A percentile compares a stretch with the other conserved stretches of the same genome.
These are phyloP conservation scores for Pythium utonaiense DNA, from an alignment of 352 stramenopile genomes.

Conservation along the genomic window DNA sequence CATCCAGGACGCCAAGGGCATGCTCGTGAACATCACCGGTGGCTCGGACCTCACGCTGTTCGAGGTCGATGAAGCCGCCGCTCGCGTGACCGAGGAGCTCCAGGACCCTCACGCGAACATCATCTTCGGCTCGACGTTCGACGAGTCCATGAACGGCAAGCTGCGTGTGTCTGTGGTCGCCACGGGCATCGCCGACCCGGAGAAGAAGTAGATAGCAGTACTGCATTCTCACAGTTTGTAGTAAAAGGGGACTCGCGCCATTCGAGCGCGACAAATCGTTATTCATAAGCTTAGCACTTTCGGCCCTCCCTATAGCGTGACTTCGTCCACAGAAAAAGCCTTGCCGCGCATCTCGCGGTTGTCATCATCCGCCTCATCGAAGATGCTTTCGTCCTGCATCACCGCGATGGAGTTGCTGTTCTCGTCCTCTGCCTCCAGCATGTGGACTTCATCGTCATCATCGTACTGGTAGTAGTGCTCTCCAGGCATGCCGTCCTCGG, in stretches of 20 bases:
- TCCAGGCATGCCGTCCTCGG: constrained; percentile 8
- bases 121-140: constrained; percentile 86
- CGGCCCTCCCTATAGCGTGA: not conserved
- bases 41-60: constrained; percentile 92
- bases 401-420: constrained; percentile 16
- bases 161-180: constrained; percentile 85
- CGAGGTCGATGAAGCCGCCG: constrained; percentile 86
- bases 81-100: constrained; percentile 85
- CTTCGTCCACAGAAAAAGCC: constrained; percentile 1
- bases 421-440: constrained; percentile 14
- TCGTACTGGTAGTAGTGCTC: not conserved
- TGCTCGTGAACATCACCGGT: constrained; percentile 95
- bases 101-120: constrained; percentile 87
- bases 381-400: constrained; percentile 16
- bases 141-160: constrained; percentile 77
- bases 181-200: constrained; percentile 78
- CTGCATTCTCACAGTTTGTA: too few relatives aligned
- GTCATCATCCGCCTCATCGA: constrained; percentile 7
- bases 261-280: not conserved
- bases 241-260: not conserved
- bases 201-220: constrained; percentile 55
- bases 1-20: constrained; percentile 89
- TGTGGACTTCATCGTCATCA: constrained; percentile 16
- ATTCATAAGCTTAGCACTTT: not conserved
- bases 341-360: constrained; percentile 7